Percentiles rank a stretch among this genome's conserved stretches.
phyloP scores from a whole-genome alignment of 768 basidiomycete genomes.

The Mycena vitilis region DNA sequence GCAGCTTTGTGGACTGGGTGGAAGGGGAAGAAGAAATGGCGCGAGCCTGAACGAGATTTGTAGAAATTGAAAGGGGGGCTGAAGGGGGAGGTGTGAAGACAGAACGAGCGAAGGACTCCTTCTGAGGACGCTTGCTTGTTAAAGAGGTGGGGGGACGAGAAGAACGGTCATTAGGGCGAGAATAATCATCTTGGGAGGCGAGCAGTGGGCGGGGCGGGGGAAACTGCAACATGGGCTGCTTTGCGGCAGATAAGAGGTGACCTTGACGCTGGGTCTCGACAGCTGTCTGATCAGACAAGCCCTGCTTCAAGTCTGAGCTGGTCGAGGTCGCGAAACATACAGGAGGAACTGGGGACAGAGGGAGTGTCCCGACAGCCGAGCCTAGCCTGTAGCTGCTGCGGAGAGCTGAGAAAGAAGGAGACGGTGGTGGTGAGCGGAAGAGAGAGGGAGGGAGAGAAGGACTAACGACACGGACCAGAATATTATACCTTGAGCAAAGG shows the following conservation, averaged over 20 bases:
- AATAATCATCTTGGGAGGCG: slow-evolving; percentile 52
- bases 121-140: slow-evolving; percentile 53
- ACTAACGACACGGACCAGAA: slow-evolving; percentile 38
- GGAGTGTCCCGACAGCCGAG: slow-evolving; percentile 41
- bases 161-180: slow-evolving; percentile 56
- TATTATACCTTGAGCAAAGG: slow-evolving; percentile 28
- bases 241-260: slow-evolving; percentile 39
- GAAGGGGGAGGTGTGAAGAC: slow-evolving; percentile 38
- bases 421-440: slow-evolving; percentile 36
- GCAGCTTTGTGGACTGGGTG: slow-evolving; percentile 49
- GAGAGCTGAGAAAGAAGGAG: slow-evolving; percentile 21
- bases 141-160: slow-evolving; percentile 37
- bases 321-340: slow-evolving; percentile 55
- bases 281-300: slow-evolving; percentile 64
- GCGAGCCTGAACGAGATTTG: slow-evolving; percentile 40
- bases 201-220: slow-evolving; percentile 55
- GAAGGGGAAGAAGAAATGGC: slow-evolving; percentile 33
- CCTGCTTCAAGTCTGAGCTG: slow-evolving; percentile 66
- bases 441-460: slow-evolving; percentile 40
- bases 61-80: slow-evolving; percentile 41
- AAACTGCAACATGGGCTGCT: slow-evolving; percentile 71
- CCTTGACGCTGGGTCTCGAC: slow-evolving; percentile 26
- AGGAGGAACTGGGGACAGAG: slow-evolving; percentile 43
- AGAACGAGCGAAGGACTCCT: slow-evolving; percentile 49
- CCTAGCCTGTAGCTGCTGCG: slow-evolving; percentile 39